Base-by-base conservation (phyloP, 1,284 basidiomycete genomes). In the Veloboletus limbatus region DNA sequence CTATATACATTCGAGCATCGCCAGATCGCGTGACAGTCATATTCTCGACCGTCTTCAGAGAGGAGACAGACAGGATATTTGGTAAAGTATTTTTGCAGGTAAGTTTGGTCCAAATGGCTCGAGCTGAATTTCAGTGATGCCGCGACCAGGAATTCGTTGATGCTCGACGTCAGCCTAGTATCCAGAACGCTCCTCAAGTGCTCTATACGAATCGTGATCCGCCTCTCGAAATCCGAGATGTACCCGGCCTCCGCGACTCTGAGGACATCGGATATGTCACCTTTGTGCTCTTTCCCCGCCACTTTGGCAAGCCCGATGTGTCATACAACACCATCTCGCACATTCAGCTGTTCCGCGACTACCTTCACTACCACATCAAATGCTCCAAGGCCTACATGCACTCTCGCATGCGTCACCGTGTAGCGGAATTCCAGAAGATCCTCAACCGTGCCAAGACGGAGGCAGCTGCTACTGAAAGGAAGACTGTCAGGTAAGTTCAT, bases 301-400 rank as follows among this genome's bases (percentile, higher is more conserved):
- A 99, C 75, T 98, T 97, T 68, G 69, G 79, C 53, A 90, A 85
- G 58, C 75, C 83, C 5, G 70, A 78, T n/a, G 76, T 83, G 28
- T 86, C 89, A 7, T 76, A 81, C n/a, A 74, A 77, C 25, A 96
- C 94, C 13, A 98, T 98, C 64, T 95, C 93, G 28, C 92, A 93
- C 60, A 92, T 99, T 62, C 93, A 98, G 68, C 78, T 97, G 31
- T 99, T 99, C 86, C 80, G 97, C 43, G 94, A 98, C 69, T 98
- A 98, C 66, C 77, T 99, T 30, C 97, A 99, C 72, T 99, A 99
- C 70, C 97, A 99, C 70, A 97, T 99, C 81, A 99, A 96, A 66
- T 98, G 96, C 69, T 95, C 89, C 44, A 99, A 99, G 70, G 97
- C 96, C 2, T 99, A 99, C 73, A 96, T 99, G 92, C 97, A 99